phyloP scores from a whole-genome alignment of 176 grass and related monocot species.

The Poa annua region DNA sequence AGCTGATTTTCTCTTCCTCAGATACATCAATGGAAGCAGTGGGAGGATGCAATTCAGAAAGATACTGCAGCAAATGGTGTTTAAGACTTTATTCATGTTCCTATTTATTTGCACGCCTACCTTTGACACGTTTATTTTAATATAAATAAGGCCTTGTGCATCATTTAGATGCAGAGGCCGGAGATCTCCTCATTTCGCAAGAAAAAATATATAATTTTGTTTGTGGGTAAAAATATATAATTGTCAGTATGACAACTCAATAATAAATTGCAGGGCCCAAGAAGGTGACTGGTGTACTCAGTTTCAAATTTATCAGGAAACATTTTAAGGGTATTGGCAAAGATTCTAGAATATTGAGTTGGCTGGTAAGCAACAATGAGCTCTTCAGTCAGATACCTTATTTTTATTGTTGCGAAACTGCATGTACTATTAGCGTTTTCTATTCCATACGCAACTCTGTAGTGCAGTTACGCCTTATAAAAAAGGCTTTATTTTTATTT shows the following conservation, averaged over 20 bases:
- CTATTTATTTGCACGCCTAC: not conserved
- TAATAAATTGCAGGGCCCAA: constrained; percentile 46
- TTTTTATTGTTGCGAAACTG: not conserved
- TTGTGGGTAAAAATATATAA: too few species aligned
- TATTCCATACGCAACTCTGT: not conserved
- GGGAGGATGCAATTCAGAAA: constrained; percentile 83
- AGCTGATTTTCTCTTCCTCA: constrained; percentile 41
- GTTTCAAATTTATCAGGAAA: constrained; percentile 77
- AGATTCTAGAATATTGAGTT: constrained; percentile 82
- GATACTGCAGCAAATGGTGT: constrained; percentile 61
- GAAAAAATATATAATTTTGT: too few species aligned
- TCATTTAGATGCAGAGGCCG: too few species aligned
- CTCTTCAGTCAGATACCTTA: constrained; percentile 23
- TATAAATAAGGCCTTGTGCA: too few species aligned
- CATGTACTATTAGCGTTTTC: not conserved
- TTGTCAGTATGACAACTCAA: not conserved
- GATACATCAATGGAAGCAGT: constrained; percentile 85
- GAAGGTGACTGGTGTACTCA: constrained; percentile 45
- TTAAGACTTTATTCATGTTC: constrained; percentile 15
- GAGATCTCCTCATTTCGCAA: too few species aligned
- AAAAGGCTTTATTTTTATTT: constrained; percentile 5
- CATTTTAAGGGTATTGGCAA: constrained; percentile 83
- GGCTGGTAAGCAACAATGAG: constrained; percentile 76
- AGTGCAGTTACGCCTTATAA: not conserved
- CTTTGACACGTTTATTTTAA: too few species aligned